Evolutionary conservation across 2,329 filamentous ascomycete genomes (phyloP).

Genomic region (Plectosphaerella cucumerina): DNA sequence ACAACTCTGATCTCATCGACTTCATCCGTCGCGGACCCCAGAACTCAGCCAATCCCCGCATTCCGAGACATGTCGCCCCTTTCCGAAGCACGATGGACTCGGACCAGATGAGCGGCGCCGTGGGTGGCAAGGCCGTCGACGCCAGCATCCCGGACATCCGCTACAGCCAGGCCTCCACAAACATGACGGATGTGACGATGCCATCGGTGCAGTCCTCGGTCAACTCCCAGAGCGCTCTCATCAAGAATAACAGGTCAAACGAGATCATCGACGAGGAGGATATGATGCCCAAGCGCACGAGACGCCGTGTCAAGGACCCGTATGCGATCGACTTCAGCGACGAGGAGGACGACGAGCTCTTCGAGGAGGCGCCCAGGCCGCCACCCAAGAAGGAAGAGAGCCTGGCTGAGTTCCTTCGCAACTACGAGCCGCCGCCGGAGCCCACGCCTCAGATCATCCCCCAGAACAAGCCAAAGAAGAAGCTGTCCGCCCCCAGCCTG

Average conservation of each 20-base stretch:
- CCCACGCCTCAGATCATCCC: constrained; percentile 30
- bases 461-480: constrained; percentile 51
- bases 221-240: constrained; percentile 71
- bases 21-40: constrained; percentile 85
- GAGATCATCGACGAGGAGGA: constrained; percentile 45
- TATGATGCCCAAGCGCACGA: constrained; percentile 67
- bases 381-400: constrained; percentile 56
- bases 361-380: constrained; percentile 31
- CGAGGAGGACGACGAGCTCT: constrained; percentile 56
- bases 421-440: constrained; percentile 60
- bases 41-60: constrained; percentile 58
- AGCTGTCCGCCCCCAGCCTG: constrained; percentile 57
- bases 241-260: constrained; percentile 34
- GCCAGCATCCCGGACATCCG: constrained; percentile 53
- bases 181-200: constrained; percentile 53
- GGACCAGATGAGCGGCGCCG: constrained; percentile 61
- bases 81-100: constrained; percentile 85
- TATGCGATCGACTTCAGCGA: constrained; percentile 88
- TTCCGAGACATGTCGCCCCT: constrained; percentile 77
- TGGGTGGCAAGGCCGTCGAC: constrained; percentile 54
- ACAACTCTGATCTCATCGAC: constrained; percentile 85
- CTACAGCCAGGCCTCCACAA: constrained; percentile 52
- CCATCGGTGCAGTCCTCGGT: constrained; percentile 58
- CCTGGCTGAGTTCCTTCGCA: constrained; percentile 69
- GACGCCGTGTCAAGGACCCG: constrained; percentile 76